phyloP scores from a whole-genome alignment of 2,329 filamentous ascomycete species.

The Pseudocercospora macadamiae region DNA sequence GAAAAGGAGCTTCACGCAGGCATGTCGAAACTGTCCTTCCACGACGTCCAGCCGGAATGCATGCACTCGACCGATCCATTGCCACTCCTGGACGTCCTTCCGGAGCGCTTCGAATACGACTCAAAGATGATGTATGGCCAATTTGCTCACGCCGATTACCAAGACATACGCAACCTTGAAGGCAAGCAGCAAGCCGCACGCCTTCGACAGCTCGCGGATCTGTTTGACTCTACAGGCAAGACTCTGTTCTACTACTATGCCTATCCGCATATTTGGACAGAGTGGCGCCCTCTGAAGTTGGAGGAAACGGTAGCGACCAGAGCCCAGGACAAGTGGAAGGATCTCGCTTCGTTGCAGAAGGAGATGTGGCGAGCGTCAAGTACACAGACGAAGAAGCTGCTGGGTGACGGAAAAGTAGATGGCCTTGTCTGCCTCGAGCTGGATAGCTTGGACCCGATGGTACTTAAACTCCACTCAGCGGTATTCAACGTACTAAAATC shows the following conservation, averaged over 20 bases:
- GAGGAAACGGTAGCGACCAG: constrained; percentile 21
- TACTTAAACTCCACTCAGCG: constrained; percentile 18
- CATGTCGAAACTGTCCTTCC: neutral
- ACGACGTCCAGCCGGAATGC: neutral
- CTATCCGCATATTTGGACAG: constrained; percentile 24
- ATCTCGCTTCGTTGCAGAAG: constrained; percentile 10
- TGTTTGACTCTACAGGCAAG: constrained; percentile 21
- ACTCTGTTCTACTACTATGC: constrained; percentile 27
- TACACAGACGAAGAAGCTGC: constrained; percentile 14
- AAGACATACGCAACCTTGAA: constrained; percentile 16
- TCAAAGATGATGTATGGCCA: constrained; percentile 26
- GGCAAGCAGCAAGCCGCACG: constrained; percentile 23
- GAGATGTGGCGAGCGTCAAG: constrained; percentile 18
- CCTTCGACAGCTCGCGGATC: constrained; percentile 27
- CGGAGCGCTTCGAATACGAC: constrained; percentile 17
- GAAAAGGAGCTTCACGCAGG: neutral
- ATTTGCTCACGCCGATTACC: constrained; percentile 24
- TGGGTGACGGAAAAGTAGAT: constrained; percentile 23
- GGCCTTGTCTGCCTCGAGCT: constrained; percentile 21
- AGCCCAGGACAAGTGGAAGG: constrained; percentile 22
- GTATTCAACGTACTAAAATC: neutral
- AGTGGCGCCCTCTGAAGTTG: constrained; percentile 14
- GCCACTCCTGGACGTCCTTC: constrained; percentile 20
- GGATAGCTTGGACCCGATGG: constrained; percentile 17
- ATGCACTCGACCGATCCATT: too few relatives aligned